A percentile compares a stretch with the other conserved stretches of the same genome.
Evolutionary conservation across 257 asterid species (phyloP).

Genomic region (Scutellaria baicalensis): DNA sequence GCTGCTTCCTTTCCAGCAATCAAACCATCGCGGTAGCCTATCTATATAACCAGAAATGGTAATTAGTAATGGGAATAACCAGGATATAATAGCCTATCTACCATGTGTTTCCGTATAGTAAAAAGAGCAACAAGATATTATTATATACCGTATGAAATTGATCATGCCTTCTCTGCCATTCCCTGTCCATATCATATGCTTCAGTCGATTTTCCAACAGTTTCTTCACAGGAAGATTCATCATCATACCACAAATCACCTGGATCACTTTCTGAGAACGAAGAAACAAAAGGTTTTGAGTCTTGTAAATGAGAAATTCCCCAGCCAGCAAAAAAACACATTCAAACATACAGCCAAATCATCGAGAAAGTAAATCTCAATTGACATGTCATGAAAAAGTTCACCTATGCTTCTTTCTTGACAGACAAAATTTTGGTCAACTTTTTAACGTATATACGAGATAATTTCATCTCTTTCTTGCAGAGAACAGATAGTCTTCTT

Average conservation of each 20-base stretch:
- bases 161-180: conserved; percentile 64
- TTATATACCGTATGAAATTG: conserved; percentile 73
- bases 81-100: neutral
- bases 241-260: conserved; percentile 59
- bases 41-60: conserved; percentile 33
- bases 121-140: neutral
- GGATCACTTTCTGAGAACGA: conserved; percentile 35
- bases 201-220: conserved; percentile 23
- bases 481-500: neutral
- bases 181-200: conserved; percentile 58
- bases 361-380: neutral
- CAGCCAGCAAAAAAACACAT: neutral
- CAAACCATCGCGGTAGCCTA: conserved; percentile 97
- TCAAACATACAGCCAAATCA: neutral
- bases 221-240: conserved; percentile 38
- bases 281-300: neutral
- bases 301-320: neutral
- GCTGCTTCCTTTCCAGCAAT: conserved; percentile 81
- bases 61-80: neutral
- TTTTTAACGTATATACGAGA: neutral
- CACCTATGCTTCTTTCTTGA: neutral
- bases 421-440: neutral
- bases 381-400: neutral
- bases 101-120: neutral
- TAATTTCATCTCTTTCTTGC: neutral